phyloP scores from a whole-genome alignment of 306 rosid species.

The Carpinus viminea region DNA sequence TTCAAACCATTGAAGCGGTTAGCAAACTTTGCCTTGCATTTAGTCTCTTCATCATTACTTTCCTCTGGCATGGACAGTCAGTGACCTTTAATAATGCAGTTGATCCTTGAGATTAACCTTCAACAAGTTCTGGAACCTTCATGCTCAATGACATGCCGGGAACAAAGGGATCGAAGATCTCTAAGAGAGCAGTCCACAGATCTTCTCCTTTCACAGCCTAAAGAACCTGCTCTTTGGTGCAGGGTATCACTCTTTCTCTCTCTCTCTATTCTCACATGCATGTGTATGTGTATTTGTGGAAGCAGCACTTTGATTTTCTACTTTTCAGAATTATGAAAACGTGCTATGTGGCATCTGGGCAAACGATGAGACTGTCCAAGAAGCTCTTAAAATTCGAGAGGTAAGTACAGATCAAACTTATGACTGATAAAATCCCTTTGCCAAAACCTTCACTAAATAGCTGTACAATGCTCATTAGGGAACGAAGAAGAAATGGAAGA shows the following conservation, averaged over 20 bases:
- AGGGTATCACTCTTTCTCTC: conserved; percentile 6
- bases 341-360: conserved; percentile 15
- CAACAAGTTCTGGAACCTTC: conserved; percentile 19
- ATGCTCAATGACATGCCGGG: conserved; percentile 8
- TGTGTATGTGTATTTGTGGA: not conserved
- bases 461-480: not conserved
- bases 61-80: not conserved
- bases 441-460: not conserved
- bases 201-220: conserved; percentile 18
- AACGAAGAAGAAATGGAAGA: conserved; percentile 12
- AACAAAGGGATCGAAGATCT: conserved; percentile 1
- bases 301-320: not conserved
- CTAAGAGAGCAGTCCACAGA: conserved; percentile 3
- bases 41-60: not conserved
- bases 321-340: not conserved
- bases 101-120: not conserved
- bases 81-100: not conserved
- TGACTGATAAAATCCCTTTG: not conserved
- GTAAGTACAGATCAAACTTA: not conserved
- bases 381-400: conserved; percentile 4
- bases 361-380: conserved; percentile 6
- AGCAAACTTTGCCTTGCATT: not conserved
- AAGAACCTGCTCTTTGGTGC: conserved; percentile 12
- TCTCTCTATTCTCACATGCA: too few species aligned
- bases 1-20: conserved; percentile 23